Evolutionary conservation across 257 asterid genomes (phyloP).

Genomic region (Cruciata laevipes): DNA sequence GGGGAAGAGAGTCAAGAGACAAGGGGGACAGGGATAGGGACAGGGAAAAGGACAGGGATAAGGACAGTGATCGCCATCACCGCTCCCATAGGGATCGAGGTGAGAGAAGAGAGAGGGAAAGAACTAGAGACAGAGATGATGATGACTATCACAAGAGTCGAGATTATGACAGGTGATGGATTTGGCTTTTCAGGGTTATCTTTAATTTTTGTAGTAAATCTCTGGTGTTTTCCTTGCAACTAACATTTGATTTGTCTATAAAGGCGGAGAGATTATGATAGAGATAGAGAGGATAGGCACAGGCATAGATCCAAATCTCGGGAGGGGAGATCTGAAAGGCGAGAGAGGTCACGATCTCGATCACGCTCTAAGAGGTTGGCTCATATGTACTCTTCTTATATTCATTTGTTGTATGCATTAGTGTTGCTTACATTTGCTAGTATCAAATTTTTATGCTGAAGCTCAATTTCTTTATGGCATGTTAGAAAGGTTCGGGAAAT

Average conservation of each 20-base stretch:
- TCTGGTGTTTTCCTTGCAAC: constrained; percentile 7
- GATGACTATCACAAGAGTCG: constrained; percentile 57
- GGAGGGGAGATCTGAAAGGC: constrained; percentile 56
- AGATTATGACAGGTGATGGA: constrained; percentile 61
- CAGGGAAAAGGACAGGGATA: constrained; percentile 67
- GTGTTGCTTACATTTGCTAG: not conserved
- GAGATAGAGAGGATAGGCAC: constrained; percentile 64
- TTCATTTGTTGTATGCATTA: not conserved
- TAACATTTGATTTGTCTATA: not conserved
- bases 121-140: constrained; percentile 57
- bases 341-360: constrained; percentile 78
- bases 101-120: constrained; percentile 53
- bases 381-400: not conserved
- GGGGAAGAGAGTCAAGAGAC: constrained; percentile 33
- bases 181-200: not conserved
- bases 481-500: no score
- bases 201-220: not conserved
- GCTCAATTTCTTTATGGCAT: not conserved
- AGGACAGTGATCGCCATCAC: constrained; percentile 48
- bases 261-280: constrained; percentile 68
- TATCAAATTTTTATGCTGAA: no score
- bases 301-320: constrained; percentile 62
- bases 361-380: constrained; percentile 82
- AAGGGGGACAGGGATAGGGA: constrained; percentile 45
- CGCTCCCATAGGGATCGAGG: constrained; percentile 44